A percentile compares a stretch with the other conserved stretches of the same genome.
phyloP scores from a whole-genome alignment of 805 yeast genomes.

The Dipodascus albidus region DNA sequence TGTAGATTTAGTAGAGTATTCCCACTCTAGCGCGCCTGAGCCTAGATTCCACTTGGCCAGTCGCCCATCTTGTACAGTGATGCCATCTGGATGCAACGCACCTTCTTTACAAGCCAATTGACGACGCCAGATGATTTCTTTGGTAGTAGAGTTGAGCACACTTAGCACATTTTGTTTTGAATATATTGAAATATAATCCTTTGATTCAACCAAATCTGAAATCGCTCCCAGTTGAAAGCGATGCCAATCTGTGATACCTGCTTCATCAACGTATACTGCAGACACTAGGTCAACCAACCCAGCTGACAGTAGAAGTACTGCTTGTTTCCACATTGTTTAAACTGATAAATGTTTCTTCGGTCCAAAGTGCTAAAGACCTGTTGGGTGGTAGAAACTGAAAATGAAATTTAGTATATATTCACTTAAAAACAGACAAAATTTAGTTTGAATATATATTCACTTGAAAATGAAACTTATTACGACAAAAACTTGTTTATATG shows the following conservation, averaged over 20 bases:
- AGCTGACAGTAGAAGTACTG: neutral
- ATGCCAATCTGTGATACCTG: slow-evolving; percentile 8
- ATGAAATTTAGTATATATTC: too few species aligned
- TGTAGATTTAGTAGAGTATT: neutral
- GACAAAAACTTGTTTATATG: too few species aligned
- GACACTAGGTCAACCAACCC: neutral
- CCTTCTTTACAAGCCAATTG: neutral
- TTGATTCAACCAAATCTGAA: neutral
- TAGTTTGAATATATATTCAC: neutral
- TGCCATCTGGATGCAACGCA: slow-evolving; percentile 5
- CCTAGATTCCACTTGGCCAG: slow-evolving; percentile 9
- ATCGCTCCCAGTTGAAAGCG: neutral
- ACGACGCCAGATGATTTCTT: neutral
- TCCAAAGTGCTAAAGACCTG: too few species aligned
- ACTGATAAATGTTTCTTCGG: neutral
- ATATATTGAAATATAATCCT: neutral
- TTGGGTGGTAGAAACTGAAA: too few species aligned
- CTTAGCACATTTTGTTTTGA: neutral
- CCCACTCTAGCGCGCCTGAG: slow-evolving; percentile 11
- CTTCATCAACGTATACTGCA: slow-evolving; percentile 7
- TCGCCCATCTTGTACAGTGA: slow-evolving; percentile 7
- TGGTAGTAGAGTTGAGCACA: neutral
- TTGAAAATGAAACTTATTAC: too few species aligned
- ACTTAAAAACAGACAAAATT: too few species aligned
- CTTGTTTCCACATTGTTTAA: neutral